These are phyloP conservation scores for Scedosporium dehoogii DNA, from an alignment of 2,329 filamentous ascomycete species.

Conservation along the genomic window DNA sequence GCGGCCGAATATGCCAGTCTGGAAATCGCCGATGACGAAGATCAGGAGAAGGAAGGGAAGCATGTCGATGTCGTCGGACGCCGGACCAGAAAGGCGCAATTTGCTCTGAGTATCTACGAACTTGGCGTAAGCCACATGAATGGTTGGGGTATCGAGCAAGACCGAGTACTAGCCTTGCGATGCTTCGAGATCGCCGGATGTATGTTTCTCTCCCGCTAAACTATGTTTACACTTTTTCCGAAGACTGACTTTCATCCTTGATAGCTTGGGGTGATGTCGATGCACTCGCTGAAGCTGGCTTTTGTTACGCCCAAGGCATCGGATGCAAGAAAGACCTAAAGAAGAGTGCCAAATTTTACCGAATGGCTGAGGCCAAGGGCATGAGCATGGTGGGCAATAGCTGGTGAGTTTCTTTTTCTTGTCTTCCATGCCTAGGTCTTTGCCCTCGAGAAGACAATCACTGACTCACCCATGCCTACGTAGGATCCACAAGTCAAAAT, in stretches of 20 bases:
- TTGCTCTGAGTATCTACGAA: conserved; percentile 92
- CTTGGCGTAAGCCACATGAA: conserved; percentile 96
- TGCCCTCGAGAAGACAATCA: neutral
- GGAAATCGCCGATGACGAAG: conserved; percentile 76
- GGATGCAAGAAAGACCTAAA: conserved; percentile 95
- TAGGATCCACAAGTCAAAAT: conserved; percentile 97
- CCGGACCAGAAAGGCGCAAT: conserved; percentile 82
- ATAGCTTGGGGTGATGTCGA: conserved; percentile 87
- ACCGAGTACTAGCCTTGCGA: conserved; percentile 74
- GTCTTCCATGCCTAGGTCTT: neutral
- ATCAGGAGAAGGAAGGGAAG: conserved; percentile 52
- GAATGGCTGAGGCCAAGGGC: conserved; percentile 81
- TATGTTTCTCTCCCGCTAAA: conserved; percentile 28
- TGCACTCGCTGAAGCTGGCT: conserved; percentile 86
- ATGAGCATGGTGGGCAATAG: conserved; percentile 98
- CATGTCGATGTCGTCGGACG: conserved; percentile 56
- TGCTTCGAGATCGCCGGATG: conserved; percentile 95
- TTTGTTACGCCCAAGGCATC: conserved; percentile 88
- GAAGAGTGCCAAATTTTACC: conserved; percentile 85
- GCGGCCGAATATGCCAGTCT: conserved; percentile 76
- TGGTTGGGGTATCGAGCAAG: conserved; percentile 92
- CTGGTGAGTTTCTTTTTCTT: conserved; percentile 56
- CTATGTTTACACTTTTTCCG: neutral
- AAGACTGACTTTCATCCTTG: conserved; percentile 5
- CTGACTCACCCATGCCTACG: conserved; percentile 4